phyloP scores from a whole-genome alignment of 441 rosid genomes.

The Geranium incanum region DNA sequence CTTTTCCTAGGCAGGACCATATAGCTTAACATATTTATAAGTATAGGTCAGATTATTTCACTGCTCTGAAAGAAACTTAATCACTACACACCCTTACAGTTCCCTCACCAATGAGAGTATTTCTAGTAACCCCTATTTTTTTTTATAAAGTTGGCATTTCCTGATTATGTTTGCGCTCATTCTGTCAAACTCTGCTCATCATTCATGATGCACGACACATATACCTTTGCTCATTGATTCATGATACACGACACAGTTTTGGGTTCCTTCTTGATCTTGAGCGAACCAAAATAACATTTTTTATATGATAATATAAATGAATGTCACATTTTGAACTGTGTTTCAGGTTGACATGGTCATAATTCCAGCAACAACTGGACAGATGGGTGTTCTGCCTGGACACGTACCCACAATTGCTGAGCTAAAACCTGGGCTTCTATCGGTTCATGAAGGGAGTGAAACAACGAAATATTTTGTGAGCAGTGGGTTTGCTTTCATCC shows the following conservation, averaged over 20 bases:
- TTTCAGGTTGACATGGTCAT: constrained; percentile 93
- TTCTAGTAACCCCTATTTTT: neutral
- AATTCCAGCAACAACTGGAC: constrained; percentile 84
- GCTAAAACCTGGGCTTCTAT: constrained; percentile 71
- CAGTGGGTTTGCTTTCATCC: constrained; percentile 82
- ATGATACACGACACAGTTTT: neutral
- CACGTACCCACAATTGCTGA: constrained; percentile 85
- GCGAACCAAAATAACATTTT: neutral
- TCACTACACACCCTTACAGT: neutral
- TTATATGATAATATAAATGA: neutral
- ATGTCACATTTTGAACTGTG: neutral
- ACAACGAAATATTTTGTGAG: constrained; percentile 57
- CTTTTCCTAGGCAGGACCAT: neutral
- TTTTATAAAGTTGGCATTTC: neutral
- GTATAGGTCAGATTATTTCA: neutral
- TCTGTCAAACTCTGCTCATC: neutral
- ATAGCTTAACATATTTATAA: neutral
- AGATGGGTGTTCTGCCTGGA: constrained; percentile 88
- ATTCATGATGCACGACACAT: neutral
- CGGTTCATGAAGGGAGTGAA: constrained; percentile 74
- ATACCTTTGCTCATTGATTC: neutral
- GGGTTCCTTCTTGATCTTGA: neutral
- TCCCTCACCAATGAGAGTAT: neutral
- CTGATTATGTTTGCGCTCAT: neutral
- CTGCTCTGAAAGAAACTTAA: neutral